phyloP scores from a whole-genome alignment of 306 rosid species.

The Macrotyloma uniflorum region DNA sequence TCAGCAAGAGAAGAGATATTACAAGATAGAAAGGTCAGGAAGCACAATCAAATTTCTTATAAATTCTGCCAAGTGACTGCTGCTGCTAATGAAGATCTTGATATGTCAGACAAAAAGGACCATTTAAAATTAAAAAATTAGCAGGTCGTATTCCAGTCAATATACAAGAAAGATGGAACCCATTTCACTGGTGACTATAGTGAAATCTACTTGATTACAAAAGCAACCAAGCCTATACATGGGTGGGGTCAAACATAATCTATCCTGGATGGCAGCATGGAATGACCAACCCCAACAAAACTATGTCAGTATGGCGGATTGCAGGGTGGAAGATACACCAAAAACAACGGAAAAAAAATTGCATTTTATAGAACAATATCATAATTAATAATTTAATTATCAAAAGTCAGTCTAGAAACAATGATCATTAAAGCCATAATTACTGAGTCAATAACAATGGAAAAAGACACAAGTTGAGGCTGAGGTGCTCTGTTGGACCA shows the following conservation, averaged over 20 bases:
- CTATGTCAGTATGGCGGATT: neutral
- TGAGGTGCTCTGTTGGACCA: neutral
- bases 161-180: constrained; percentile 7
- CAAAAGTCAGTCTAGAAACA: neutral
- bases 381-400: neutral
- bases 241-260: neutral
- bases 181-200: neutral
- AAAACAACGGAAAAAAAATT: neutral
- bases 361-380: neutral
- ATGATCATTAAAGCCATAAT: constrained; percentile 4
- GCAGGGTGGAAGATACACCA: neutral
- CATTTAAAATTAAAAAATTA: neutral
- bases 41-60: constrained; percentile 17
- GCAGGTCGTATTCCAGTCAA: neutral
- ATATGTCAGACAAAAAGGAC: constrained; percentile 7
- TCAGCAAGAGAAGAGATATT: constrained; percentile 9
- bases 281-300: neutral
- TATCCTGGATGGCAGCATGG: neutral
- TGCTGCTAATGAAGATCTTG: neutral
- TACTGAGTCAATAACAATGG: neutral
- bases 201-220: neutral
- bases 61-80: constrained; percentile 24
- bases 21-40: constrained; percentile 20
- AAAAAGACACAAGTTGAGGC: neutral
- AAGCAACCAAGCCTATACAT: neutral